Base-by-base conservation (phyloP, 2,329 filamentous ascomycete genomes). In the Cordyceps militaris region DNA sequence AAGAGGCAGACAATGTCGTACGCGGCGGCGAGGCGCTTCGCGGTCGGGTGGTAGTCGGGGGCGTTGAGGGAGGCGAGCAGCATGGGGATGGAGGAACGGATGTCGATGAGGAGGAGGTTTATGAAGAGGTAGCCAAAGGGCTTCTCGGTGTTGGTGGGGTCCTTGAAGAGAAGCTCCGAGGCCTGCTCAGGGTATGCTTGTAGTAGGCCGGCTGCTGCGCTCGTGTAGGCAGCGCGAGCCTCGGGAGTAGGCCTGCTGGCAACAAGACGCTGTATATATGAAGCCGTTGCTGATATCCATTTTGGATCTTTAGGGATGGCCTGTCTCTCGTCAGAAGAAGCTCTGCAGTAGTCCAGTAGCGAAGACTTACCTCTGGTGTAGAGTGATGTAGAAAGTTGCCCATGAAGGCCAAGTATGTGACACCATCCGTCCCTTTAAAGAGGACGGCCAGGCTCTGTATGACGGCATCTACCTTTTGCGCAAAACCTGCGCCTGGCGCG, bases 61-160 rank as follows among this genome's bases (percentile, higher is more conserved):
- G 72, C 76, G 65, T 85, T 84, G 57, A 87, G 76, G 56, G 80
- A 75, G 43, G 77, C 74, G 2, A 88, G 73, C 1, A 89, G 74
- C 3, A 78, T 73, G 1, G 86, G 85, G 24, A 84, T 75, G 1
- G 83, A 83, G 13, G 85, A 80, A 42, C 83, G 79, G 26, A 88
- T 74, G 65, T 89, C 86, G 58, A 87, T 82, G 34, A 87, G 76
- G 7, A 87, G 66, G n/a, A 87, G 77, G 62, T 81, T 86, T 56
- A 87, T 69, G 58, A 88, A 77, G 4, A 88, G 72, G 63, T 84
- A 87, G 1, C 82, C 79, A 60, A 83, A 81, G 0, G 83, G 79
- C 60, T 81, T 84, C 34, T 76, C 73, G 1, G 71, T 66, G 26
- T 68, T 67, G 19, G 65, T 67, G 4, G 72, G 66, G 56, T 78